Base-by-base conservation (phyloP, 768 basidiomycete species). In the Naganishia randhawae region DNA sequence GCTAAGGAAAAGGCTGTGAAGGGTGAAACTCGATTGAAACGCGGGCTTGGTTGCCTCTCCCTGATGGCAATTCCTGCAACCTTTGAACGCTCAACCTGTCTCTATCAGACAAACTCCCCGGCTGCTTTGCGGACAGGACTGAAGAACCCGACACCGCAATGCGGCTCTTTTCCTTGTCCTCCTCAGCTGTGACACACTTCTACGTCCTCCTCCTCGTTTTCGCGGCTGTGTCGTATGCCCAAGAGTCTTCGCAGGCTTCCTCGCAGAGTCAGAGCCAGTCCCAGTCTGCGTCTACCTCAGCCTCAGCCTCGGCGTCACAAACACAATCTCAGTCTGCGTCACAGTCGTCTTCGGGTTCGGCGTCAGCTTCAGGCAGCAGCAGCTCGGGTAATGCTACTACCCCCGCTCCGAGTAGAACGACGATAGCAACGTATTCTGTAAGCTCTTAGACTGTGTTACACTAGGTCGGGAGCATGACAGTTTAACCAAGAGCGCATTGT, bases 1-100 rank as follows among this genome's bases (percentile, higher is more conserved):
- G 37, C 41, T 1, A 50, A 42, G 27, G 63, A 2, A 22, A 41
- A 66, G n/a, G 82, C 83, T 50, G 75, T 80, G 1, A 71, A 73
- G 73, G 78, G 77, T 50, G 73, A 73, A 54, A 88, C 50, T 50
- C 50, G 50, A 50, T 50, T 50, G 50, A 50, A 50, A 50, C 50
- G 50, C 50, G 50, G 41, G 41, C 41, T 42, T 10, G 41, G 19
- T 16, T 50, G 50, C 19, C 27, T 16, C 50, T 50, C 27, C 50
- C 8, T n/a, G 8, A 19, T n/a, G 9, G 19, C 27, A 50, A n/a
- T n/a, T 50, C 9, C 50, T 50, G 50, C 50, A 50, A 7, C 50
- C n/a, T n/a, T n/a, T 25, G 19, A 50, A 19, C 50, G 50, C 19
- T 25, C n/a, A n/a, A n/a, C n/a, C n/a, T n/a, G n/a, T n/a, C n/a